Conservation (phyloP, 75 land plant species). For the Azolla pinnata region DNA sequence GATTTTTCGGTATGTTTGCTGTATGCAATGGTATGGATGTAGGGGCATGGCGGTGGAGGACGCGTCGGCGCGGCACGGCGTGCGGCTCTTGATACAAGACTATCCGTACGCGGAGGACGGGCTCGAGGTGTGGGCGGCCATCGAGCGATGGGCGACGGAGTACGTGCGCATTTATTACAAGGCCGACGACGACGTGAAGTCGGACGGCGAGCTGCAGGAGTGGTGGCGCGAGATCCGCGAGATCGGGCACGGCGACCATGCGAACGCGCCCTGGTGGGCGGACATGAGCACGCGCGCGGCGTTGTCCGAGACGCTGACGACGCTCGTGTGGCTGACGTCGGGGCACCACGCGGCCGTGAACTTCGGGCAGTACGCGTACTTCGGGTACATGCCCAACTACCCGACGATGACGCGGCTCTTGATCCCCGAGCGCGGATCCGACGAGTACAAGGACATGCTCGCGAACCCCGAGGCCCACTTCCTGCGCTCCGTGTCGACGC, state of each 20-base stretch:
- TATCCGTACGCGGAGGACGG: too few relatives aligned
- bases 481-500: conserved; percentile 32
- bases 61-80: conserved; percentile 9
- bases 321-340: conserved; percentile 52
- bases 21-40: too few relatives aligned
- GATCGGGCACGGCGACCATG: conserved; percentile 29
- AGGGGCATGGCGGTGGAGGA: conserved; percentile 6
- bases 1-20: too few relatives aligned
- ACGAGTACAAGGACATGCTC: conserved; percentile 20
- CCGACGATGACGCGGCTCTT: conserved; percentile 21
- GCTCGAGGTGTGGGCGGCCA: conserved; percentile 21
- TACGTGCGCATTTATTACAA: conserved; percentile 23
- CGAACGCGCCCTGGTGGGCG: conserved; percentile 24
- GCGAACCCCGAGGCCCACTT: conserved; percentile 28
- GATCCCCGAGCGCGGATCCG: conserved; percentile 20
- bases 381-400: conserved; percentile 46
- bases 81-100: too few relatives aligned
- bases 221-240: conserved; percentile 35
- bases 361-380: conserved; percentile 57
- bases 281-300: conserved; percentile 20
- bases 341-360: conserved; percentile 72
- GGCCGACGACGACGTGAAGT: conserved; percentile 6
- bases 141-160: conserved; percentile 28
- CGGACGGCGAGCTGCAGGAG: conserved; percentile 25
- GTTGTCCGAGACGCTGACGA: conserved; percentile 33